Evolutionary conservation across 2,329 filamentous ascomycete genomes (phyloP).

Genomic region (Ascochyta pisi): DNA sequence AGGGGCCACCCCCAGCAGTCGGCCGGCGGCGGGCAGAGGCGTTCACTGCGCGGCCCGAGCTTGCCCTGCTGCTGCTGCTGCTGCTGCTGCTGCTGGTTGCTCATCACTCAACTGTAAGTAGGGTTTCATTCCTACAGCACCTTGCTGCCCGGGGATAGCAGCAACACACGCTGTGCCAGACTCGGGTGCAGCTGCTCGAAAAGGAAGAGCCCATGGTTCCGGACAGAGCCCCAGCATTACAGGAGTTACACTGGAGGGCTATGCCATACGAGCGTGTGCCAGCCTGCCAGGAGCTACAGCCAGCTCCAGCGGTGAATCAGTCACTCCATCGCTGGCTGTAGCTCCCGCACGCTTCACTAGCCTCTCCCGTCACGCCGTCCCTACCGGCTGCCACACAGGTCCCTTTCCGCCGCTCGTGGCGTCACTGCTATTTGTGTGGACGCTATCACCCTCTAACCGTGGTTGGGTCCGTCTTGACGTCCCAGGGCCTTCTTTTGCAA

Average conservation of each 20-base stretch:
- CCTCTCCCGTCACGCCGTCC: conserved; percentile 41
- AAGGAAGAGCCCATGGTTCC: conserved; percentile 30
- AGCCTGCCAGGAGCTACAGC: neutral
- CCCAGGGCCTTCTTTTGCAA: conserved; percentile 33
- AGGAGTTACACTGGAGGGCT: conserved; percentile 49
- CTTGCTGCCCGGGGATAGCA: conserved; percentile 22
- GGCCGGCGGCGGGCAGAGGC: conserved; percentile 23
- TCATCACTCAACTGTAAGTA: conserved; percentile 18
- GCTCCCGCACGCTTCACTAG: conserved; percentile 51
- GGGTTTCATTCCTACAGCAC: conserved; percentile 17
- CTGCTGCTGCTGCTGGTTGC: neutral
- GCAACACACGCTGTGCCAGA: conserved; percentile 24
- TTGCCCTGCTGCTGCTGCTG: conserved; percentile 21
- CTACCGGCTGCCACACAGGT: conserved; percentile 42
- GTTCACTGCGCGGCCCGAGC: conserved; percentile 30
- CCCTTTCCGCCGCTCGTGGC: conserved; percentile 41
- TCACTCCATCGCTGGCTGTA: conserved; percentile 38
- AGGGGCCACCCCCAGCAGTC: conserved; percentile 21
- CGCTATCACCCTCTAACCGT: conserved; percentile 30
- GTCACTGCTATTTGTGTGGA: conserved; percentile 48
- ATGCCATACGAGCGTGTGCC: conserved; percentile 49
- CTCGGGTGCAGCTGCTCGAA: conserved; percentile 23
- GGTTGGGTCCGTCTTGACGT: conserved; percentile 41
- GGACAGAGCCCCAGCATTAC: conserved; percentile 39
- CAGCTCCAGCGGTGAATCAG: conserved; percentile 42